A percentile compares a stretch with the other conserved stretches of the same genome.
Conservation (phyloP, 164 flowering plant species). For the Litsea cubeba region DNA sequence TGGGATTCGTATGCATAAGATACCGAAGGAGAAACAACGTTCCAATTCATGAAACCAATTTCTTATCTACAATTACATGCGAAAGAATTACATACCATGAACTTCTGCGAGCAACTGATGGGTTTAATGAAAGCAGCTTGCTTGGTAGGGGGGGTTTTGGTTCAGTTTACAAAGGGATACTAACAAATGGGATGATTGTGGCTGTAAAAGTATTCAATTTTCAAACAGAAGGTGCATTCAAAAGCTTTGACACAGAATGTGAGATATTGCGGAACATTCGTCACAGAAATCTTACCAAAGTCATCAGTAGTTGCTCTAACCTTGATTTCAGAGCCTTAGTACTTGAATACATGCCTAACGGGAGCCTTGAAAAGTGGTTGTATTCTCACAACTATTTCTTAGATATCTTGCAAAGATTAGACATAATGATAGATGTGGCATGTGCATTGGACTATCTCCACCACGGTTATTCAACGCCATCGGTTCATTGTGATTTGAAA, state of each 20-base stretch:
- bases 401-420: conserved; percentile 11
- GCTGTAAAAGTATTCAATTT: neutral
- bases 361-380: conserved; percentile 1
- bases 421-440: conserved; percentile 31
- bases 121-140: neutral
- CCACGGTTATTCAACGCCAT: conserved; percentile 13
- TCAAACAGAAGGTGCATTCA: neutral
- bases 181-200: neutral
- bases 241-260: neutral
- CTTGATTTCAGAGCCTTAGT: neutral
- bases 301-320: neutral
- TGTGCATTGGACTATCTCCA: conserved; percentile 30
- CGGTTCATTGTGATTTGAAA: conserved; percentile 31
- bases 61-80: too few relatives aligned
- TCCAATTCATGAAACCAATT: too few relatives aligned
- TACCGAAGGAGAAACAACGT: too few relatives aligned
- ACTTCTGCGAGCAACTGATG: neutral
- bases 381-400: neutral
- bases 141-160: neutral
- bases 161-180: neutral
- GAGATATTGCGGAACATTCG: neutral
- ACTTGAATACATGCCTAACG: neutral
- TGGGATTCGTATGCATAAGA: too few relatives aligned
- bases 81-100: neutral
- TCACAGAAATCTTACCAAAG: neutral